Percentiles rank a stretch among this genome's conserved stretches.
Evolutionary conservation across 768 basidiomycete species (phyloP).

Genomic region (Suillus weaverae): DNA sequence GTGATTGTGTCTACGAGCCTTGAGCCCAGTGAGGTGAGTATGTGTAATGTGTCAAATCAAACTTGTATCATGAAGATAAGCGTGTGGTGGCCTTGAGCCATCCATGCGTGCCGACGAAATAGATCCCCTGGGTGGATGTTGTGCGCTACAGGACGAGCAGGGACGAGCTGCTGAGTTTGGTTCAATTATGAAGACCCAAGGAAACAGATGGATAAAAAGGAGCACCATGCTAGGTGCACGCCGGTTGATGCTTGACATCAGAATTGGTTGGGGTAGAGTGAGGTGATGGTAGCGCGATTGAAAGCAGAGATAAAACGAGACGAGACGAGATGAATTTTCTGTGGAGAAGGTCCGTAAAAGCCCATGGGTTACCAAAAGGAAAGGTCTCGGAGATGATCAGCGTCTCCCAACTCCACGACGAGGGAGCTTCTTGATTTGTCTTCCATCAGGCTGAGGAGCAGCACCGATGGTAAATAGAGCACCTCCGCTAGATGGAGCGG

Average conservation of each 20-base stretch:
- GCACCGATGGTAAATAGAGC: conserved; percentile 62
- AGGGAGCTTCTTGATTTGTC: conserved; percentile 58
- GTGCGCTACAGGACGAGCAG: conserved; percentile 9
- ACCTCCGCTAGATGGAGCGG: conserved; percentile 32
- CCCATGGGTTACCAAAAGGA: conserved; percentile 7
- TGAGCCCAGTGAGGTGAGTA: conserved; percentile 37
- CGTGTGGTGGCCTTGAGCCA: conserved; percentile 32
- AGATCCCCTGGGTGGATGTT: conserved; percentile 16
- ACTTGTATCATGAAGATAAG: conserved; percentile 7
- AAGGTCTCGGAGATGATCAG: conserved; percentile 12
- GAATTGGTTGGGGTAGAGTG: conserved; percentile 5
- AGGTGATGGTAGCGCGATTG: conserved; percentile 22
- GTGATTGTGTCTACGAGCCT: conserved; percentile 32
- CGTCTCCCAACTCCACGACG: conserved; percentile 35
- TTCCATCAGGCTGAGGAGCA: conserved; percentile 37
- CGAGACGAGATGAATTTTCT: conserved; percentile 2
- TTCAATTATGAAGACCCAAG: background rate
- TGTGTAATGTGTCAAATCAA: conserved; percentile 15
- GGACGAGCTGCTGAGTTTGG: background rate
- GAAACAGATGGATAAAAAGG: conserved; percentile 10
- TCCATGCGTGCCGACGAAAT: conserved; percentile 13
- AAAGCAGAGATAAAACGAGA: conserved; percentile 9
- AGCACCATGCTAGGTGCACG: conserved; percentile 11
- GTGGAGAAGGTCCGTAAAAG: background rate
- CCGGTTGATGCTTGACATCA: conserved; percentile 29